Evolutionary conservation across 2,329 filamentous ascomycete genomes (phyloP).

Genomic region (Penicillium sp.): DNA sequence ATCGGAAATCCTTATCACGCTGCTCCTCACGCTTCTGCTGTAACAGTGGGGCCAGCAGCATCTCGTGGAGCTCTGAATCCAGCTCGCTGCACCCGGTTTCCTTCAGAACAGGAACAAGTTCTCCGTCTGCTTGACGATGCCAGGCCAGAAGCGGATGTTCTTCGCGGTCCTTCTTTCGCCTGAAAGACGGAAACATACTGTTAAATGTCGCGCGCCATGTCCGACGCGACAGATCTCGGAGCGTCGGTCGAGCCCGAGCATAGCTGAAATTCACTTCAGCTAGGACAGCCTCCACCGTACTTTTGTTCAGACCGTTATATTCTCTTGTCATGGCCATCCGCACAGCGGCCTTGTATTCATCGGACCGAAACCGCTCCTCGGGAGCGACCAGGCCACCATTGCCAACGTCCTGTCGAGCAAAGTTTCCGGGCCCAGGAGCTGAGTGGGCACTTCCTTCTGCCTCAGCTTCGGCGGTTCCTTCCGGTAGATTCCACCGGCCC

Average conservation of each 20-base stretch:
- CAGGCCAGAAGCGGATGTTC: constrained; percentile 41
- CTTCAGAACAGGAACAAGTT: constrained; percentile 34
- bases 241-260: constrained; percentile 39
- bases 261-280: constrained; percentile 50
- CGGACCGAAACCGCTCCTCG: constrained; percentile 44
- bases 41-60: constrained; percentile 38
- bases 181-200: constrained; percentile 42
- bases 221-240: constrained; percentile 42
- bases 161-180: constrained; percentile 38
- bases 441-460: neutral
- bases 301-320: constrained; percentile 43
- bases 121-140: constrained; percentile 33
- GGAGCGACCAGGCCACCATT: constrained; percentile 29
- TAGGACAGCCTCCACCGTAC: constrained; percentile 46
- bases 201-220: constrained; percentile 46
- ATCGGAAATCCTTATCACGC: constrained; percentile 34
- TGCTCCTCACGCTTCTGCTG: constrained; percentile 35
- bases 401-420: constrained; percentile 5
- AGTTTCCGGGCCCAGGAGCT: neutral
- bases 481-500: constrained; percentile 44
- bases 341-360: constrained; percentile 43
- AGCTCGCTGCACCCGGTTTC: constrained; percentile 44
- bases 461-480: constrained; percentile 11
- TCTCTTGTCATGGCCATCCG: constrained; percentile 40
- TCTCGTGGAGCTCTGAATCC: constrained; percentile 40